phyloP scores from a whole-genome alignment of 306 rosid species.

The Alnus rubra region DNA sequence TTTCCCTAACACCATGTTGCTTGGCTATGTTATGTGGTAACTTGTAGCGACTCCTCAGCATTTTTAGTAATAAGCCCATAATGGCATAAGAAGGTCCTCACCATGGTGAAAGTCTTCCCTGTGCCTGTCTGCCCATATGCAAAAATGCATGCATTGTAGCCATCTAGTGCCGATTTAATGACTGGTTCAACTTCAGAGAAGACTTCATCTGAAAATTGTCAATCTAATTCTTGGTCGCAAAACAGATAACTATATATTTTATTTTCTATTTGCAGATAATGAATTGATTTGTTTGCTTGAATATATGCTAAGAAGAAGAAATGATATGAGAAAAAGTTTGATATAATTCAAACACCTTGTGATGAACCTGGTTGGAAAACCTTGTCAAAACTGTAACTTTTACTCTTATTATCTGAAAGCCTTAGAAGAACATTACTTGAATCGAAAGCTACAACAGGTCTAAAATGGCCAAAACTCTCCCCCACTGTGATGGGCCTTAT shows the following conservation, averaged over 20 bases:
- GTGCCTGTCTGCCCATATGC: conserved; percentile 51
- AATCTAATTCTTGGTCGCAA: conserved; percentile 9
- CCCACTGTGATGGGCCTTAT: conserved; percentile 31
- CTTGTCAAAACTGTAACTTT: conserved; percentile 39
- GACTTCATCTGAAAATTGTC: conserved; percentile 36
- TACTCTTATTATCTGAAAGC: conserved; percentile 32
- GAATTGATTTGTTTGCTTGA: not conserved
- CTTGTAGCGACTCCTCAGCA: not conserved
- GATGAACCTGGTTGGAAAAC: conserved; percentile 41
- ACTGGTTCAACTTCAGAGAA: conserved; percentile 41
- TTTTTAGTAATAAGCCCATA: conserved; percentile 3
- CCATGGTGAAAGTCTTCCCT: conserved; percentile 49
- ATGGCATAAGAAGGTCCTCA: conserved; percentile 16
- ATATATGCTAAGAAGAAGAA: not conserved
- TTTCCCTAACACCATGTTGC: no score
- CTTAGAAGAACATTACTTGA: conserved; percentile 36
- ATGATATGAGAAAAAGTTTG: not conserved
- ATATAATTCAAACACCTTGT: conserved; percentile 37
- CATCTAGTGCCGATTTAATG: conserved; percentile 41
- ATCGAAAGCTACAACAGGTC: conserved; percentile 25
- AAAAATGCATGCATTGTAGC: conserved; percentile 46
- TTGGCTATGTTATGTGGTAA: not conserved
- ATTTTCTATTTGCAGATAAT: not conserved
- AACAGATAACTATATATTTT: not conserved
- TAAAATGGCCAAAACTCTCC: conserved; percentile 30